Base-by-base conservation (phyloP, 805 yeast species). In the Saccharomycopsis sp. region DNA sequence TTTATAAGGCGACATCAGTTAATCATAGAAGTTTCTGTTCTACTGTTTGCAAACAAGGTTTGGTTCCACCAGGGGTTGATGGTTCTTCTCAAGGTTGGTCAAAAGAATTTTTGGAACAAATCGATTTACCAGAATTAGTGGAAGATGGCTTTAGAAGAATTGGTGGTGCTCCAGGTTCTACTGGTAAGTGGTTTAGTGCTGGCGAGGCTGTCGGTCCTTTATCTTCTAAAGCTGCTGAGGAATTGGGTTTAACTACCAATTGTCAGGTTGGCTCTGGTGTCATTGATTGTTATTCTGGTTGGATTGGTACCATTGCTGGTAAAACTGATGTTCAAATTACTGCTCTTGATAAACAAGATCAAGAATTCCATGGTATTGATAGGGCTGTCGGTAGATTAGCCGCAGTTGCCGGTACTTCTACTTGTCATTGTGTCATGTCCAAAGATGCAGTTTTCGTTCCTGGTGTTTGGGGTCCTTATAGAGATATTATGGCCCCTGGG, bases 391-490 rank as follows among this genome's bases (percentile, higher is more conserved):
- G 95, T 47, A 76, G 97, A 55, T 71, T 93, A 53, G 97, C 98
- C 13, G 96, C 97, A 2, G 97, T 93, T 17, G 97, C 98, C 0
- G 98, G 98, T 50, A 93, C 98, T 4, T 88, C 97, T 1, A 93
- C 98, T 1, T 93, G 98, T 60, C 97, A 93, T 63, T 80, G 93
- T 55, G 88, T 86, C 46, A 72, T 90, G 72, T 82, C 95, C 23
- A 73, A 76, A 50, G 81, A 85, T 24, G 84, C 96, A 0, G 77
- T 87, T 36, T 89, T 90, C 60, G 97, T 90, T 7, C 78, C 86
- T 36, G 98, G 98, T 49, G 96, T 93, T 27, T 93, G 98, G 98
- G 98, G 98, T 11, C 98, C 98, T 2, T 93, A 93, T 65, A 74
- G 88, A 57, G 96, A 89, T 62, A 95, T 86, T 4, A 73, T 90